Evolutionary conservation across 371 early-diverging fungal species (phyloP), one percentile per base, ranked within the genome.

Genomic region (Syncephalastrum sp.): DNA sequence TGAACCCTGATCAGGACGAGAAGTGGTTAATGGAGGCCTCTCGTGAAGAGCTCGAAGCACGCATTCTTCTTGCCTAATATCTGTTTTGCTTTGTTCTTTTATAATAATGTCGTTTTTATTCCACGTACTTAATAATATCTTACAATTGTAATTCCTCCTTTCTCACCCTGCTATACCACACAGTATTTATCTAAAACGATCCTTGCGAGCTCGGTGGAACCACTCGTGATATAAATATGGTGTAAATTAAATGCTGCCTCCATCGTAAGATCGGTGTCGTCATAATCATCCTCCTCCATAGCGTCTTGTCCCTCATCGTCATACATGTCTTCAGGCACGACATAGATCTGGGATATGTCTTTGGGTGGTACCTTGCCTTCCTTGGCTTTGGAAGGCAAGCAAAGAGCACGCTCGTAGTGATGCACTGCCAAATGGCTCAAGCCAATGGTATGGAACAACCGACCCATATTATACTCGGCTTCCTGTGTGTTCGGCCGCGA

Each of bases 211-310:
- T 72, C 81, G 50, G 75, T 57, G 2, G 91, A 79, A 7, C 96
- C 95, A 51, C 82, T 87, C 15, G 77, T 65, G n/a, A 84, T 56
- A 53, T 88, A 85, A 16, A 93, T 88, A 42, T 85, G 53, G 43
- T 83, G 74, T 42, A 93, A 62, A 59, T 94, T 94, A 59, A 90
- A 93, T 5, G 93, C 94, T 0, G 91, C 90, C 50, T 92, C 92
- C 15, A 72, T 57, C 49, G 53, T 75, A 41, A 85, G 57, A 51
- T 87, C 77, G 13, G 74, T 78, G 1, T 69, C 67, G 54, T 82
- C 80, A 19, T 72, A 64, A 5, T 77, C 74, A 17, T 75, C 67
- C 0, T 75, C 79, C 14, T 72, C 61, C 21, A 69, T 59, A 0
- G 60, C 60, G 3, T 62, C 52, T 6, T 42, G 56, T 2, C 54